These are phyloP conservation scores for Atractiella rhizophila DNA, from an alignment of 768 basidiomycete species.

Conservation along the genomic window DNA sequence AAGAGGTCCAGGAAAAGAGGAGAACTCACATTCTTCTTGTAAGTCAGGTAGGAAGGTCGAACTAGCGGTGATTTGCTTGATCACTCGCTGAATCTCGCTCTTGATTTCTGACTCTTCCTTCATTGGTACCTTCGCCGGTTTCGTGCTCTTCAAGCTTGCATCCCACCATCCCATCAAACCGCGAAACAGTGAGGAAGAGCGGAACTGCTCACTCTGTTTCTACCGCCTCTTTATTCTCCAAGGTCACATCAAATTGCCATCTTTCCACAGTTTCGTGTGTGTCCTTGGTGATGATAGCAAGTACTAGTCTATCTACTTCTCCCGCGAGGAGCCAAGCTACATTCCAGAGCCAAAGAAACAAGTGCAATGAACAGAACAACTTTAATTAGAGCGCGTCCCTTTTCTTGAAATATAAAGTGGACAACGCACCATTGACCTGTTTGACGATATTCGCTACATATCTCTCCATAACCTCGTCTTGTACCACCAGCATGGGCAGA, in stretches of 20 bases:
- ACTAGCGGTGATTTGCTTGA: constrained; percentile 92
- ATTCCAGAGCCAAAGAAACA: background rate
- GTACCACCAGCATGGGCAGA: constrained; percentile 76
- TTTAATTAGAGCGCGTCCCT: background rate
- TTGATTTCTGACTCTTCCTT: constrained; percentile 54
- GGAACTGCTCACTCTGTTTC: constrained; percentile 11
- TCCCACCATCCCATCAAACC: background rate
- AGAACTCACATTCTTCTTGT: constrained; percentile 38
- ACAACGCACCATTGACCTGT: constrained; percentile 61
- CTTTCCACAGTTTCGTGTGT: constrained; percentile 72
- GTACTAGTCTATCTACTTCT: constrained; percentile 73
- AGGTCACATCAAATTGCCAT: constrained; percentile 92
- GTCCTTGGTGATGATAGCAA: constrained; percentile 89
- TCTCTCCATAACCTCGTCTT: constrained; percentile 73
- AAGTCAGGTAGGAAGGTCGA: constrained; percentile 91
- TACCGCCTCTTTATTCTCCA: constrained; percentile 39
- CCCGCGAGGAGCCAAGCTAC: constrained; percentile 82
- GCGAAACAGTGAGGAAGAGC: background rate
- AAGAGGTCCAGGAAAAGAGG: constrained; percentile 13
- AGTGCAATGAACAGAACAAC: background rate
- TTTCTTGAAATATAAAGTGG: too few relatives aligned
- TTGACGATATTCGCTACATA: constrained; percentile 81
- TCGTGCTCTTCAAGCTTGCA: background rate
- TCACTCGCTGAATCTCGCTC: constrained; percentile 85
- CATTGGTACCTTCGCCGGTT: constrained; percentile 20